A percentile compares a stretch with the other conserved stretches of the same genome.
phyloP scores from a whole-genome alignment of 2,329 filamentous ascomycete species.

The Grosmannia serpens region DNA sequence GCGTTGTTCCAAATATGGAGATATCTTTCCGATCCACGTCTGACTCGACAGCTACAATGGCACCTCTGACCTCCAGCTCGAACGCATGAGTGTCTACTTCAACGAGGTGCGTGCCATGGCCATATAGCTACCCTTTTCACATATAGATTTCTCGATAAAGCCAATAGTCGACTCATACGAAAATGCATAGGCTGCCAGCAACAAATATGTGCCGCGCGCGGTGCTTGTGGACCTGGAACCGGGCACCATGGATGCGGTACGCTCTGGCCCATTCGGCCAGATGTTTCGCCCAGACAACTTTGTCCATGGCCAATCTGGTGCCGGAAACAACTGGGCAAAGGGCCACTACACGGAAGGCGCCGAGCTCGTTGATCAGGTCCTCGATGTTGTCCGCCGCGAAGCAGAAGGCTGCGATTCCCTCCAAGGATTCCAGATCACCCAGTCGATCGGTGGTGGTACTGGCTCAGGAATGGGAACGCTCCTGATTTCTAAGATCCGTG shows the following conservation, averaged over 20 bases:
- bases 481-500: slow-evolving; percentile 99
- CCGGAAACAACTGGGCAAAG: slow-evolving; percentile 99
- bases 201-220: slow-evolving; percentile 99
- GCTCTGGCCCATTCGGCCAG: slow-evolving; percentile 93
- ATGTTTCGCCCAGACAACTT: slow-evolving; percentile 99
- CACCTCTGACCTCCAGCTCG: slow-evolving; percentile 95
- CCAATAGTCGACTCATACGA: too few species aligned
- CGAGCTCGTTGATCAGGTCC: slow-evolving; percentile 94
- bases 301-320: slow-evolving; percentile 98
- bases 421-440: slow-evolving; percentile 99
- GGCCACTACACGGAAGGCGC: slow-evolving; percentile 99
- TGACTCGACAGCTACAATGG: slow-evolving; percentile 67
- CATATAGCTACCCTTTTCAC: too few species aligned
- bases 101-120: slow-evolving; percentile 32
- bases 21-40: too few species aligned
- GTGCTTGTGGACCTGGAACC: slow-evolving; percentile 99
- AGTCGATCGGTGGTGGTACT: slow-evolving; percentile 99
- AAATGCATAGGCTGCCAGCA: slow-evolving; percentile 56
- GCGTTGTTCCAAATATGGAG: neutral
- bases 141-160: too few species aligned
- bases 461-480: slow-evolving; percentile 99
- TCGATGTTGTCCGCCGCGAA: slow-evolving; percentile 97
- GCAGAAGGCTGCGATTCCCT: slow-evolving; percentile 99
- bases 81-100: slow-evolving; percentile 66
- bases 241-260: slow-evolving; percentile 98